phyloP scores from a whole-genome alignment of 1,139 yeast species.

The Candida sp. region DNA sequence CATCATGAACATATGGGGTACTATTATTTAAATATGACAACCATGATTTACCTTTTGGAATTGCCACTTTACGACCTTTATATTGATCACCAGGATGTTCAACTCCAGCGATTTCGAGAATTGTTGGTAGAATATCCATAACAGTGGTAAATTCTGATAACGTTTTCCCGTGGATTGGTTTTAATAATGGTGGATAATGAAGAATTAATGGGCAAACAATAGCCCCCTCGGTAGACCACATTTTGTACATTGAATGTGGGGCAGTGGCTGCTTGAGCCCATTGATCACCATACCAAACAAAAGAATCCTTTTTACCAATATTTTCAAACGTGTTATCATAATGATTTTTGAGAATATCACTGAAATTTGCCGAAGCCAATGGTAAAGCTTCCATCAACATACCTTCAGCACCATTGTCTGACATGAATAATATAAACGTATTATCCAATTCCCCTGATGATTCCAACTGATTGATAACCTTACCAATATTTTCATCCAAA shows the following conservation, averaged over 20 bases:
- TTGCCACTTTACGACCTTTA: conserved; percentile 34
- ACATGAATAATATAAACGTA: conserved; percentile 53
- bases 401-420: conserved; percentile 65
- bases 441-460: conserved; percentile 42
- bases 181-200: conserved; percentile 31
- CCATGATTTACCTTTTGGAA: conserved; percentile 44
- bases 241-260: conserved; percentile 49
- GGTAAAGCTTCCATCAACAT: conserved; percentile 55
- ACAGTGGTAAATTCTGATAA: conserved; percentile 45
- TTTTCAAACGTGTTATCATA: conserved; percentile 45
- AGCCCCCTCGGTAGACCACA: conserved; percentile 56
- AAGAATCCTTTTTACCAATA: conserved; percentile 47
- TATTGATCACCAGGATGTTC: conserved; percentile 39
- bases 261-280: conserved; percentile 70
- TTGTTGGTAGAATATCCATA: conserved; percentile 56
- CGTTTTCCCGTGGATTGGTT: conserved; percentile 24
- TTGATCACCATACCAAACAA: conserved; percentile 52
- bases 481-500: conserved; percentile 47
- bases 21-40: conserved; percentile 21
- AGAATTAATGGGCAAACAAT: conserved; percentile 51
- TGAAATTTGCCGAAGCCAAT: conserved; percentile 23
- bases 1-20: conserved; percentile 32
- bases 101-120: conserved; percentile 45
- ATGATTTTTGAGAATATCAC: conserved; percentile 22
- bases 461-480: conserved; percentile 38